Evolutionary conservation across 345 rosid genomes (phyloP).

Genomic region (Barbarea vulgaris): DNA sequence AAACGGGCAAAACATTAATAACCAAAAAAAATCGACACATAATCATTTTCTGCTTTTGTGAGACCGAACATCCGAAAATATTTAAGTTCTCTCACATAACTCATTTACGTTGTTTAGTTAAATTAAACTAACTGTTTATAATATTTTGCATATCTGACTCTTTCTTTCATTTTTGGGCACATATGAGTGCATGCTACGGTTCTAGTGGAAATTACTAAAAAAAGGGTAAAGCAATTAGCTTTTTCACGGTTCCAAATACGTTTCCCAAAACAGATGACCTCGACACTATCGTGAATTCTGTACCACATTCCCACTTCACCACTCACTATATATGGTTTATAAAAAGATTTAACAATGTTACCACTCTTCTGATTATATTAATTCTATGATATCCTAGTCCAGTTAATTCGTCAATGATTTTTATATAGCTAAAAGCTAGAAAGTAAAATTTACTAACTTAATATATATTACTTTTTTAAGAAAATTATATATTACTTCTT

Average conservation of each 20-base stretch:
- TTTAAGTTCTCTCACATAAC: neutral
- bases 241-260: neutral
- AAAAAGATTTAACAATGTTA: neutral
- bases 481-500: too few relatives aligned
- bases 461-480: too few relatives aligned
- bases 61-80: neutral
- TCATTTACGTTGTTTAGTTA: neutral
- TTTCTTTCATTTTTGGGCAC: neutral
- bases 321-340: neutral
- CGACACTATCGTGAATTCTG: neutral
- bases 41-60: neutral
- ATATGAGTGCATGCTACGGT: neutral
- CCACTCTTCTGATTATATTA: neutral
- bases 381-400: neutral
- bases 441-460: neutral
- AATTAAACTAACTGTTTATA: too few relatives aligned
- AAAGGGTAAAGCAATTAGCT: neutral
- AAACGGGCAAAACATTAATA: neutral
- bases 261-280: neutral
- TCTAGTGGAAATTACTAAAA: neutral
- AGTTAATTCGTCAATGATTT: neutral
- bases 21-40: neutral
- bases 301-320: neutral
- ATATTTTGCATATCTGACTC: neutral
- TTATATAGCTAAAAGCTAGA: neutral